Base-by-base conservation (phyloP, 2,329 filamentous ascomycete species). In the Torrubiellomyces zombiae region DNA sequence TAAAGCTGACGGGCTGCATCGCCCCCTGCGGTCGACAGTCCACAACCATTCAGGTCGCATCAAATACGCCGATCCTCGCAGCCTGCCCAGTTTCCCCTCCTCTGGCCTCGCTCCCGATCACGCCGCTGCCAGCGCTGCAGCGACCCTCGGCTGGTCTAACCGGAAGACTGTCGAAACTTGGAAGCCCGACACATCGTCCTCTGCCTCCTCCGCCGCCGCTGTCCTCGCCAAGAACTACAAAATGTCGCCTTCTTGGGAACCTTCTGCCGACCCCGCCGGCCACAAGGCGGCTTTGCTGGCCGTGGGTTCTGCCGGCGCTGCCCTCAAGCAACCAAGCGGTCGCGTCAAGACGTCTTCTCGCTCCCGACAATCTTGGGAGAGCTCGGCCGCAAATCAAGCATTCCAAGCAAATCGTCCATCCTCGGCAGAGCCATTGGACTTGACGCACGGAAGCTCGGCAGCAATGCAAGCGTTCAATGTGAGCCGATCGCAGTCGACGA, bases 281-380 rank as follows among this genome's bases (percentile, higher is more conserved):
- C 72, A 76, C 25, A 80, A 77, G 43, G 80, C 82, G 23, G 82
- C 82, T 4, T 44, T 81, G 7, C 53, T 79, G 14, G 79, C 80
- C 11, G 45, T 50, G 14, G 47, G 45, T 3, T 55, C 52, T 9
- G 51, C 51, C 17, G 42, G 37, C 21, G 39, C 44, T 9, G 44
- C 44, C 9, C 35, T 45, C 18, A 50, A 42, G 28, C 36, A 38
- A 9, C 16, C 30, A 25, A 35, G 25, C 11, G 28, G n/a, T 25
- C 20, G 8, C 17, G 18, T 21, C 20, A 36, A 29, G 17, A 27
- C 27, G 21, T 26, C 36, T 10, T 32, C 33, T 7, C 38, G 29
- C 12, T 32, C 39, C 2, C 47, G 47, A 7, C 43, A 49, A 5
- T 39, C 38, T 7, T 65, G 58, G 58, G 76, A 76, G 12, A 69